These are phyloP conservation scores for Flaveria trinervia DNA, from an alignment of 129 eudicot genomes.

Conservation along the genomic window DNA sequence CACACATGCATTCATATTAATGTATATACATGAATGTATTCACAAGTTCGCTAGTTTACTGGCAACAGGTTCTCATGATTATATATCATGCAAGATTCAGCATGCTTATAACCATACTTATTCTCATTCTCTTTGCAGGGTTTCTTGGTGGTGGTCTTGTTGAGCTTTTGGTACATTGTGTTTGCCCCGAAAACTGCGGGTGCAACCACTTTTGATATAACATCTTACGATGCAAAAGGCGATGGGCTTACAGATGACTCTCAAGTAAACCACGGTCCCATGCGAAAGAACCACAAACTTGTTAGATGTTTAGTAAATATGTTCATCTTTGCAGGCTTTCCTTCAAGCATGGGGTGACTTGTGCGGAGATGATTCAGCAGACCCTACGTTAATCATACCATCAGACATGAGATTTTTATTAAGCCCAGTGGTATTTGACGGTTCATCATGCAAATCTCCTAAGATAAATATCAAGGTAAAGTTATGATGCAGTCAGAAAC, in stretches of 20 bases:
- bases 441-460: constrained; percentile 44
- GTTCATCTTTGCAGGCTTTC: constrained; percentile 40
- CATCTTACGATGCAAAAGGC: constrained; percentile 48
- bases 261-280: constrained; percentile 27
- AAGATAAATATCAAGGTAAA: constrained; percentile 36
- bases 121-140: constrained; percentile 14
- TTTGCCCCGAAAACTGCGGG: constrained; percentile 16
- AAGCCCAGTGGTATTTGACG: constrained; percentile 41
- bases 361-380: constrained; percentile 29
- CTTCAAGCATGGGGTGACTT: constrained; percentile 42
- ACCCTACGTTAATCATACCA: constrained; percentile 34
- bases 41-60: too few species aligned
- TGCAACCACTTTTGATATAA: constrained; percentile 34
- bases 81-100: not conserved
- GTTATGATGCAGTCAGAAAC: too few species aligned
- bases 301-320: not conserved
- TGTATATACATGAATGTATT: too few species aligned
- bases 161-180: constrained; percentile 15
- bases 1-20: not conserved
- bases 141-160: constrained; percentile 24
- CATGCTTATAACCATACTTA: not conserved
- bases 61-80: not conserved
- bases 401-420: constrained; percentile 32
- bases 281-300: not conserved
- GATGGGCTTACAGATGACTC: constrained; percentile 51